Conservation (phyloP, 2,329 filamentous ascomycete species). For the Neofusicoccum cordaticola region DNA sequence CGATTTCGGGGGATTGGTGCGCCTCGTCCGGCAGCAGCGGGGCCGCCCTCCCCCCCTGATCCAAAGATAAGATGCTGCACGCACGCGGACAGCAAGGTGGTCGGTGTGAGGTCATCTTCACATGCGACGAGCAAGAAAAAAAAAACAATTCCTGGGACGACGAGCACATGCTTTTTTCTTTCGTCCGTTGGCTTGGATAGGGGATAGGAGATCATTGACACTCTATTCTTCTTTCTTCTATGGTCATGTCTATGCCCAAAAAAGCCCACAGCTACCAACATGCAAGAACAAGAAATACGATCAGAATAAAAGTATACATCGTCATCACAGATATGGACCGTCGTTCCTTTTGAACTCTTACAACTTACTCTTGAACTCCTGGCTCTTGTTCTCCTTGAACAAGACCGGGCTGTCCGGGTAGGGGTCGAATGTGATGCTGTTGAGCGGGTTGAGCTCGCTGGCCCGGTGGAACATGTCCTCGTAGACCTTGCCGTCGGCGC, state of each 20-base stretch:
- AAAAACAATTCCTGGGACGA: neutral
- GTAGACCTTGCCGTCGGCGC: constrained; percentile 72
- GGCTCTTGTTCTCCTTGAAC: constrained; percentile 51
- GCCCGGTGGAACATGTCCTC: constrained; percentile 74
- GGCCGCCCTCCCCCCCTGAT: too few relatives aligned
- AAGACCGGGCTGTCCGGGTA: constrained; percentile 63
- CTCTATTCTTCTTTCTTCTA: constrained; percentile 24
- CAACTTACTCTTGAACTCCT: constrained; percentile 13
- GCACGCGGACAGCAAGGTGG: constrained; percentile 5
- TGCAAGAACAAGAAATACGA: neutral
- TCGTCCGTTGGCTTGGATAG: neutral
- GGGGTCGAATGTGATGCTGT: constrained; percentile 68
- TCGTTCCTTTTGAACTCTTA: neutral
- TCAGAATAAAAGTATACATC: constrained; percentile 1
- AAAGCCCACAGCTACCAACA: constrained; percentile 21
- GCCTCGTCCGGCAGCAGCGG: too few relatives aligned
- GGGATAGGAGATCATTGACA: constrained; percentile 19
- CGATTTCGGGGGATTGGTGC: too few relatives aligned
- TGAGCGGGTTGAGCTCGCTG: constrained; percentile 69
- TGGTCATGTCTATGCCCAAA: constrained; percentile 4
- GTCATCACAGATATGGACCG: neutral
- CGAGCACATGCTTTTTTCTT: neutral
- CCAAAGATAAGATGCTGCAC: neutral
- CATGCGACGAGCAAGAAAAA: neutral
- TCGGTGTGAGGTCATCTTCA: constrained; percentile 8